Conservation (phyloP, 176 grass and related monocot genomes). For the Oropetium thomaeum region DNA sequence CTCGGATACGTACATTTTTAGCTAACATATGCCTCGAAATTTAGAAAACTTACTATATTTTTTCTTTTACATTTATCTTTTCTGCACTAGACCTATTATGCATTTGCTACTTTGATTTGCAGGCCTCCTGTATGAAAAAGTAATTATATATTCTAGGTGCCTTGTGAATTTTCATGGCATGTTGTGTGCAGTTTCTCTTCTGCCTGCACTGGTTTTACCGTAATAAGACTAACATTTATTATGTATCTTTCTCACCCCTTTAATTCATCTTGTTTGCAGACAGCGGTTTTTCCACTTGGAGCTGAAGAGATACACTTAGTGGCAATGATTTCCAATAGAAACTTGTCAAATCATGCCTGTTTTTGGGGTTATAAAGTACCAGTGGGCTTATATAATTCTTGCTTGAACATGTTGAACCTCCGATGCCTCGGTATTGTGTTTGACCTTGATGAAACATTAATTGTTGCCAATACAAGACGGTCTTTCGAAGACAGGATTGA, state of each 20-base stretch:
- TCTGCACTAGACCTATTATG: neutral
- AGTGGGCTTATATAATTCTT: conserved; percentile 70
- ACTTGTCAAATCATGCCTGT: conserved; percentile 53
- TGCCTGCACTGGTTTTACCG: neutral
- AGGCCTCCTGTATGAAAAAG: neutral
- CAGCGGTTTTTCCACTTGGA: conserved; percentile 73
- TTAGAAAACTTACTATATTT: neutral
- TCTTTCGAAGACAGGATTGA: conserved; percentile 96
- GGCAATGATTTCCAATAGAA: conserved; percentile 77
- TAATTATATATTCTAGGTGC: neutral
- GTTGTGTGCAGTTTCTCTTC: neutral
- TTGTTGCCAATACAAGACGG: conserved; percentile 82
- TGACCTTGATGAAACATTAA: conserved; percentile 96
- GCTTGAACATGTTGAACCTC: conserved; percentile 86
- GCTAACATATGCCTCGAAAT: neutral
- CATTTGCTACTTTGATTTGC: neutral
- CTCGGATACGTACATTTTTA: neutral
- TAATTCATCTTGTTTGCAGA: conserved; percentile 57
- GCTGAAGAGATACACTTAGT: conserved; percentile 95
- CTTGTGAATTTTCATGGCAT: neutral
- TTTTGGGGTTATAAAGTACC: conserved; percentile 91
- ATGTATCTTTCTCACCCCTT: conserved; percentile 9
- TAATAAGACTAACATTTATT: neutral
- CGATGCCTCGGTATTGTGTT: conserved; percentile 92
- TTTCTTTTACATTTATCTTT: neutral